Percentiles rank a stretch among this genome's conserved stretches.
Conservation (phyloP, 192 early-diverging fungal genomes). For the Spinellus fusiger region DNA sequence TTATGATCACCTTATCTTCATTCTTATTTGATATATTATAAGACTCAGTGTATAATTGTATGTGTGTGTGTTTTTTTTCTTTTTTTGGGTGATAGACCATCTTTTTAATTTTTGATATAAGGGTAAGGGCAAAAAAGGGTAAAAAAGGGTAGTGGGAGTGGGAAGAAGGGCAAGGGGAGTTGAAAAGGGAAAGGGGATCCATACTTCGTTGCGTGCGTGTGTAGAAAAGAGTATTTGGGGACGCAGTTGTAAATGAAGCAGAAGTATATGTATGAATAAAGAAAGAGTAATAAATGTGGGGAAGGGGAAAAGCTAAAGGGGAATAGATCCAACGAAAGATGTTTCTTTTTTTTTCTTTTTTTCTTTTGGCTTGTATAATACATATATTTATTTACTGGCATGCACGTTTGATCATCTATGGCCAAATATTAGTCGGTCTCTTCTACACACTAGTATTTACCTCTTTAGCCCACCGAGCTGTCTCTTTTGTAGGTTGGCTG, state of each 20-base stretch:
- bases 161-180: not conserved
- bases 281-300: slow-evolving; percentile 3
- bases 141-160: not conserved
- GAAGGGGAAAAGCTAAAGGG: not conserved
- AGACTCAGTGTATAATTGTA: not conserved
- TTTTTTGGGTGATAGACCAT: not conserved
- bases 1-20: not conserved
- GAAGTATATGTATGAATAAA: not conserved
- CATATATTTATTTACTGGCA: slow-evolving; percentile 11
- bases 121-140: not conserved
- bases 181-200: not conserved
- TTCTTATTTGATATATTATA: not conserved
- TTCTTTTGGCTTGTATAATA: not conserved
- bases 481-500: slow-evolving; percentile 49
- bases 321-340: slow-evolving; percentile 17
- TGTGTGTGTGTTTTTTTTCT: not conserved
- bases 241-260: not conserved
- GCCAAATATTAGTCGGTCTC: slow-evolving; percentile 13
- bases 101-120: not conserved
- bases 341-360: not conserved
- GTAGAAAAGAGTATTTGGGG: not conserved
- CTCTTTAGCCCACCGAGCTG: slow-evolving; percentile 67
- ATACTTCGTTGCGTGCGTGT: not conserved
- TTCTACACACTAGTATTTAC: slow-evolving; percentile 34
- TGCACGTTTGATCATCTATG: slow-evolving; percentile 22